A percentile compares a stretch with the other conserved stretches of the same genome.
Evolutionary conservation across 1,139 yeast genomes (phyloP).

Genomic region (Hyphopichia khmerensis): DNA sequence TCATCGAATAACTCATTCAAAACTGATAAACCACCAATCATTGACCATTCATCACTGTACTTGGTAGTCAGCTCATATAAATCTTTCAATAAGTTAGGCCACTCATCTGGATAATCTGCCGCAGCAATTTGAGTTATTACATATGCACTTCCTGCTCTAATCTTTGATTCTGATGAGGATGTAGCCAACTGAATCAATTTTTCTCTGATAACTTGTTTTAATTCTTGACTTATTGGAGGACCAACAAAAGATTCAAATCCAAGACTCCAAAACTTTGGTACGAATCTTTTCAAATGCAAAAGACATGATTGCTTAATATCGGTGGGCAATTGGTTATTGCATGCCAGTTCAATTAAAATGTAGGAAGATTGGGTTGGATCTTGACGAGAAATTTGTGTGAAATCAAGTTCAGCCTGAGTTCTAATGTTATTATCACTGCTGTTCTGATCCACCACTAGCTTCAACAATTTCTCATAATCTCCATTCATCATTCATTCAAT

Average conservation of each 20-base stretch:
- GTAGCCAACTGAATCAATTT: constrained; percentile 54
- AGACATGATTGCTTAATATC: constrained; percentile 64
- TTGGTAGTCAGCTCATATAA: constrained; percentile 43
- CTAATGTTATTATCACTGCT: constrained; percentile 38
- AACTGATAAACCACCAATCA: constrained; percentile 68
- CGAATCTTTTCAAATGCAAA: constrained; percentile 64
- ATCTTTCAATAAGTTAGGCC: constrained; percentile 70
- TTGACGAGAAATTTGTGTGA: constrained; percentile 21
- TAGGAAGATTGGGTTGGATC: constrained; percentile 34
- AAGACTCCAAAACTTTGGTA: constrained; percentile 80
- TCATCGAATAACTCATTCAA: constrained; percentile 83
- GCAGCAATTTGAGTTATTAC: constrained; percentile 83
- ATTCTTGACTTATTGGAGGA: constrained; percentile 55
- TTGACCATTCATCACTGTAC: constrained; percentile 27
- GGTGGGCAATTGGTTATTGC: constrained; percentile 19
- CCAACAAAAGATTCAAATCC: constrained; percentile 79
- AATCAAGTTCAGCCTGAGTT: constrained; percentile 35
- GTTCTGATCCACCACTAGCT: constrained; percentile 32
- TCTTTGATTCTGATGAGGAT: constrained; percentile 52
- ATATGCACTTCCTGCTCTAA: constrained; percentile 68
- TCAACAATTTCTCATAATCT: neutral
- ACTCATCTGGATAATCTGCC: constrained; percentile 92
- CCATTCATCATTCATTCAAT: neutral
- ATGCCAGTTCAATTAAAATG: constrained; percentile 26
- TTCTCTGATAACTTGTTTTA: constrained; percentile 50